phyloP scores from a whole-genome alignment of 768 basidiomycete species.

The Tylopilus felleus region DNA sequence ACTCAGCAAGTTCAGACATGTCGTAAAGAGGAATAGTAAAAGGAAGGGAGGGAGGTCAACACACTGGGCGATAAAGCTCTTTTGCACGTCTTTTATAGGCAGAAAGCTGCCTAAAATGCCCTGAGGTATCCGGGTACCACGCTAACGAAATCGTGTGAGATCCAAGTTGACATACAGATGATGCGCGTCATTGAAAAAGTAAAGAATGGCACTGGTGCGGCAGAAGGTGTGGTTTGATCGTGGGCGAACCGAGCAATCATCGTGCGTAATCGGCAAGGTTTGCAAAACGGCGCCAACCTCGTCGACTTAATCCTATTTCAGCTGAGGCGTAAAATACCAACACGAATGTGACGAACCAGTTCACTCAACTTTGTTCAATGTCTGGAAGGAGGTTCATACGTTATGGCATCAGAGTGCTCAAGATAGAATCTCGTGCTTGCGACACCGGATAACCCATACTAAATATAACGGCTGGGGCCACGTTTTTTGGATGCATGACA shows the following conservation, averaged over 20 bases:
- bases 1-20: conserved; percentile 22
- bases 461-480: background rate
- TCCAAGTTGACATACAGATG: background rate
- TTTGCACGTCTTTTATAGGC: conserved; percentile 23
- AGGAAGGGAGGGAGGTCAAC: background rate
- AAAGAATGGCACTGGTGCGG: background rate
- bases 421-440: background rate
- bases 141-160: conserved; percentile 6
- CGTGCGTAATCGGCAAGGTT: conserved; percentile 13
- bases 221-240: background rate
- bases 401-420: background rate
- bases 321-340: background rate
- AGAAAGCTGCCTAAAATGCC: background rate
- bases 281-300: conserved; percentile 3
- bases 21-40: background rate
- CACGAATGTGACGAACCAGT: conserved; percentile 4
- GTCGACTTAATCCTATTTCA: background rate
- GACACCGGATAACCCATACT: background rate
- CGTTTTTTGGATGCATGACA: background rate
- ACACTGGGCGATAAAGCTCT: background rate
- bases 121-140: background rate
- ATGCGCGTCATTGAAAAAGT: background rate
- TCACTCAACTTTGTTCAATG: background rate
- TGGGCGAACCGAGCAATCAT: background rate
- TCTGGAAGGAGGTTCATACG: background rate